Base-by-base conservation (phyloP, 176 grass and related monocot species). In the Phoenix dactylifera region DNA sequence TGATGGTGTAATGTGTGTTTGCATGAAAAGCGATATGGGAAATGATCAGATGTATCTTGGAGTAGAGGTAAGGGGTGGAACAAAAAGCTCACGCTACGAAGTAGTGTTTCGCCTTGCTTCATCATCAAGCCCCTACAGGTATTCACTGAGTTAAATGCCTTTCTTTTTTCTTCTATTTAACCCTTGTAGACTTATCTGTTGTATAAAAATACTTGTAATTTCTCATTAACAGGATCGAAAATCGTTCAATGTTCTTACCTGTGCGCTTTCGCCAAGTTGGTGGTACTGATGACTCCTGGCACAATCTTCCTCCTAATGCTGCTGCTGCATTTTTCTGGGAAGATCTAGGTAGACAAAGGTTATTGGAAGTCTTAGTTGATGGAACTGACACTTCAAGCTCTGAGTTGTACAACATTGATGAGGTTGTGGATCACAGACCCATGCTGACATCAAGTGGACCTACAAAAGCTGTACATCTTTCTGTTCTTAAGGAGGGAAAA, bases 241-340 rank as follows among this genome's bases (percentile, higher is more conserved):
- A 97, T 72, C 92, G 87, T 50, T 97, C 87, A 14, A 97, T 91
- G 84, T 97, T 88, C 66, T 80, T 97, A 76, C 87, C 81, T 77
- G n/a, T 97, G 63, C 62, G 54, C 55, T 82, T 91, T 65, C 92
- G 92, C 30, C 92, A 97, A 84, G 76, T 80, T 15, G 81, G 80
- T 63, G 84, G 84, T 65, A 70, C 74, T 70, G 84, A 88, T 78
- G 72, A 83, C 70, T 80, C 83, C 7, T 97, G 92, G 92, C 75
- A 76, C 75, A 88, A 58, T 82, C 66, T 97, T 28, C 66, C 75
- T 61, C 87, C 92, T 26, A 91, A 97, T 77, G 90, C 87, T 80
- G 82, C 92, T 55, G 66, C 81, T 67, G 62, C 86, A 62, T 97
- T 97, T 66, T 91, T 91, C 56, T 91, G 87, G 92, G 87, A 97